Conservation (phyloP, 495 filamentous ascomycete genomes). For the Podospora comata region DNA sequence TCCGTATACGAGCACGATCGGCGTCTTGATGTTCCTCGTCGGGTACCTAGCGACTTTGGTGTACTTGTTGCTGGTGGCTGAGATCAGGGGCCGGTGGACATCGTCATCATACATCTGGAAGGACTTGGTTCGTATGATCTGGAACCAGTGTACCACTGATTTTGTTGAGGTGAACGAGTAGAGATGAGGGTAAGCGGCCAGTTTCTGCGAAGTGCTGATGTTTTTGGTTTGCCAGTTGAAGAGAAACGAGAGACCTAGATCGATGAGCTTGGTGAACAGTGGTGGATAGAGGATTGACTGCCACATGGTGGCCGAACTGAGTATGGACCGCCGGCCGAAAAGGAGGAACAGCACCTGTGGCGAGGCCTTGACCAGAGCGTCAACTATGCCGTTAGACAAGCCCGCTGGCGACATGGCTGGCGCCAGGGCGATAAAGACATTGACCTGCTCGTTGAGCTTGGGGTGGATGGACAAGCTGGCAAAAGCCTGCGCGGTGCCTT, state of each 20-base stretch:
- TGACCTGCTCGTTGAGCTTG: slow-evolving; percentile 84
- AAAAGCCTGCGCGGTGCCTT: slow-evolving; percentile 95
- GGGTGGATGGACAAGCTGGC: slow-evolving; percentile 93
- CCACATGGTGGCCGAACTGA: slow-evolving; percentile 95
- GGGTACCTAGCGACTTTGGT: slow-evolving; percentile 93
- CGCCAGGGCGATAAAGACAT: slow-evolving; percentile 95
- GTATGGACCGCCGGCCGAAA: slow-evolving; percentile 90
- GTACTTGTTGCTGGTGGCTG: slow-evolving; percentile 48
- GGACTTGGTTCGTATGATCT: slow-evolving; percentile 89
- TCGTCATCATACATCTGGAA: slow-evolving; percentile 99
- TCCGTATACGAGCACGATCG: slow-evolving; percentile 88
- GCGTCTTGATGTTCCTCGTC: slow-evolving; percentile 93
- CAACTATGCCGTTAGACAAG: slow-evolving; percentile 82
- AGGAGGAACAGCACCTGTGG: slow-evolving; percentile 90
- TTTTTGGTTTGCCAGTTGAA: slow-evolving; percentile 90
- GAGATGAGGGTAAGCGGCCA: slow-evolving; percentile 93
- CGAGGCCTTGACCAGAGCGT: slow-evolving; percentile 89
- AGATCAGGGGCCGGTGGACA: slow-evolving; percentile 53
- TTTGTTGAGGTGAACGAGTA: slow-evolving; percentile 97
- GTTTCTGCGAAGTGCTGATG: slow-evolving; percentile 82
- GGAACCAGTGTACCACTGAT: slow-evolving; percentile 97
- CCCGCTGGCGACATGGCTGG: slow-evolving; percentile 95
- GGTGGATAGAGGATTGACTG: slow-evolving; percentile 92
- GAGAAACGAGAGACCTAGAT: slow-evolving; percentile 72
- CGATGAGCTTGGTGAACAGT: slow-evolving; percentile 86